phyloP scores from a whole-genome alignment of 225 moss, liverwort and hornwort genomes.

The Polytrichum formosum region DNA sequence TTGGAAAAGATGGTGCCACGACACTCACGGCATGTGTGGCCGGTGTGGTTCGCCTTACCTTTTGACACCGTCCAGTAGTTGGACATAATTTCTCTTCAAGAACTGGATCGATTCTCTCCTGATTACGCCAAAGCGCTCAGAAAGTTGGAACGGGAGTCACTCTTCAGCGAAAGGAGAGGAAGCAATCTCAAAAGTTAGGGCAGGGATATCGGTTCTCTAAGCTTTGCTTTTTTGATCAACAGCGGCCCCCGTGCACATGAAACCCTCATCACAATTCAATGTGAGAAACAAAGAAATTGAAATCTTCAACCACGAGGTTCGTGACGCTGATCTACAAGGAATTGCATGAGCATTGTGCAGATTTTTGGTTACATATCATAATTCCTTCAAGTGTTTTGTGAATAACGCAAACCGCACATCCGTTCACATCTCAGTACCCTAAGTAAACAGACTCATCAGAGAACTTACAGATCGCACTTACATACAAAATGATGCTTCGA shows the following conservation, averaged over 20 bases:
- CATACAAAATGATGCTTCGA: too few species aligned
- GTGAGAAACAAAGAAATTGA: too few species aligned
- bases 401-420: too few species aligned
- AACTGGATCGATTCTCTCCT: background rate
- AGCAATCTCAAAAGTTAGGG: background rate
- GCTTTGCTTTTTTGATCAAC: background rate
- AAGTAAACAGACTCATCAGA: too few species aligned
- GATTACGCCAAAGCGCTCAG: background rate
- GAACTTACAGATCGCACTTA: too few species aligned
- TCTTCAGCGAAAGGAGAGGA: background rate
- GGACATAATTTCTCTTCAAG: slow-evolving; percentile 13
- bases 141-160: background rate
- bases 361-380: too few species aligned
- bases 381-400: too few species aligned
- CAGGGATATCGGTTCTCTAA: background rate
- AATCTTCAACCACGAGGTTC: too few species aligned
- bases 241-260: background rate
- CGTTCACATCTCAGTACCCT: too few species aligned
- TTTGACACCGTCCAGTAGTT: slow-evolving; percentile 56
- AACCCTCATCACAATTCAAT: background rate
- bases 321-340: too few species aligned
- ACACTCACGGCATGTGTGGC: slow-evolving; percentile 72
- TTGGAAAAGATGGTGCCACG: slow-evolving; percentile 48
- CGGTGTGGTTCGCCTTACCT: slow-evolving; percentile 62
- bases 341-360: too few species aligned